Evolutionary conservation across 331 rosid genomes (phyloP).

Genomic region (Stylosanthes scabra): DNA sequence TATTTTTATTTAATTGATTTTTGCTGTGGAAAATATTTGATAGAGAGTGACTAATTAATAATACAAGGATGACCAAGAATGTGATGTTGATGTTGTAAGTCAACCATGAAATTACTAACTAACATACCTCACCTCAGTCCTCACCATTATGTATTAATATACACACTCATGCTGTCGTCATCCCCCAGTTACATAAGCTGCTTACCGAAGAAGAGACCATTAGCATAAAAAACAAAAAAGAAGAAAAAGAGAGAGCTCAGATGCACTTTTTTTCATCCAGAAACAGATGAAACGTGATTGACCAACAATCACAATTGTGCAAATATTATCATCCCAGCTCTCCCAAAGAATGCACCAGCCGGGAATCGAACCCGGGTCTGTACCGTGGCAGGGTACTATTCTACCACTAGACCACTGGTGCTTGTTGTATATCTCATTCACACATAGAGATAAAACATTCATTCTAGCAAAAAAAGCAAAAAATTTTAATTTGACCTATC

Average conservation of each 20-base stretch:
- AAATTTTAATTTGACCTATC: too few species aligned
- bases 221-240: neutral
- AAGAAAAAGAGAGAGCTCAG: too few species aligned
- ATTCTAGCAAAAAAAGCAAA: too few species aligned
- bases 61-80: neutral
- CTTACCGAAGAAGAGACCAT: neutral
- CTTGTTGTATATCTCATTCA: neutral
- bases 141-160: neutral
- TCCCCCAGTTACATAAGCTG: neutral
- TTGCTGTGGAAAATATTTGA: neutral
- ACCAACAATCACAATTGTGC: neutral
- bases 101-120: neutral
- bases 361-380: conserved; percentile 61
- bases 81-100: neutral
- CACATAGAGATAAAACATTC: too few species aligned
- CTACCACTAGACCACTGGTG: conserved; percentile 57
- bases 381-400: conserved; percentile 59
- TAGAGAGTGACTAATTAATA: neutral
- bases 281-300: neutral
- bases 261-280: too few species aligned
- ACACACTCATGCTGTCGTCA: neutral
- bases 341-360: conserved; percentile 42
- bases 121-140: neutral
- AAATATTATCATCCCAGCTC: neutral
- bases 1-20: too few species aligned